Conservation (phyloP, 345 rosid genomes). For the Acer yangbiense region DNA sequence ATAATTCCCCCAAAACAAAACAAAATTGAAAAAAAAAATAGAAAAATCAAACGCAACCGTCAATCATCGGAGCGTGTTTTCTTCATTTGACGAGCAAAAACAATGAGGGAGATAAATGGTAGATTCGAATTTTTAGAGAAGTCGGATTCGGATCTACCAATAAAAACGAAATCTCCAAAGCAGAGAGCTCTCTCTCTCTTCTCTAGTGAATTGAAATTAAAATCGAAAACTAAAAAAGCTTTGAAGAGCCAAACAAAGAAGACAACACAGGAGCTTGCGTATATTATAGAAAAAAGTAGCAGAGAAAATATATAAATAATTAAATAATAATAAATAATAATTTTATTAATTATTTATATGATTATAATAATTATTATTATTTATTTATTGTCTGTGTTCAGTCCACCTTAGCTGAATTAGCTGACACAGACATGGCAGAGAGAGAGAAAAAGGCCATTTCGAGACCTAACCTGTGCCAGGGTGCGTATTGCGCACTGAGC, state of each 20-base stretch:
- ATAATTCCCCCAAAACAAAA: not conserved
- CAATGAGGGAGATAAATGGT: not conserved
- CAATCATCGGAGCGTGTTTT: not conserved
- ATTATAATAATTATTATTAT: slow-evolving; percentile 3
- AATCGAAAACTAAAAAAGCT: not conserved
- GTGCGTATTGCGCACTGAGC: slow-evolving; percentile 18
- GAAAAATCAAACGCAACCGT: not conserved
- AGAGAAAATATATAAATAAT: not conserved
- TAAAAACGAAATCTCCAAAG: not conserved
- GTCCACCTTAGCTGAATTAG: slow-evolving; percentile 28
- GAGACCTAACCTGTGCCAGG: not conserved
- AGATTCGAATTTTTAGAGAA: not conserved
- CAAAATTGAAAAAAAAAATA: not conserved
- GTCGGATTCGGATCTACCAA: slow-evolving; percentile 11
- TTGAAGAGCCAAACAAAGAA: slow-evolving; percentile 25
- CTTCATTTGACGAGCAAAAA: not conserved
- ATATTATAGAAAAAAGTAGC: slow-evolving; percentile 28
- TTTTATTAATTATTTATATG: not conserved
- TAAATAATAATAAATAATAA: not conserved
- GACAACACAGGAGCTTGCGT: slow-evolving; percentile 24
- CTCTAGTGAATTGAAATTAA: not conserved
- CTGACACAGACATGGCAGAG: slow-evolving; percentile 27
- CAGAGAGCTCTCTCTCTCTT: not conserved
- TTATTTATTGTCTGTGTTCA: slow-evolving; percentile 10
- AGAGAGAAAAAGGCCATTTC: not conserved